phyloP scores from a whole-genome alignment of 164 flowering plant species.

The Chimonanthus praecox region DNA sequence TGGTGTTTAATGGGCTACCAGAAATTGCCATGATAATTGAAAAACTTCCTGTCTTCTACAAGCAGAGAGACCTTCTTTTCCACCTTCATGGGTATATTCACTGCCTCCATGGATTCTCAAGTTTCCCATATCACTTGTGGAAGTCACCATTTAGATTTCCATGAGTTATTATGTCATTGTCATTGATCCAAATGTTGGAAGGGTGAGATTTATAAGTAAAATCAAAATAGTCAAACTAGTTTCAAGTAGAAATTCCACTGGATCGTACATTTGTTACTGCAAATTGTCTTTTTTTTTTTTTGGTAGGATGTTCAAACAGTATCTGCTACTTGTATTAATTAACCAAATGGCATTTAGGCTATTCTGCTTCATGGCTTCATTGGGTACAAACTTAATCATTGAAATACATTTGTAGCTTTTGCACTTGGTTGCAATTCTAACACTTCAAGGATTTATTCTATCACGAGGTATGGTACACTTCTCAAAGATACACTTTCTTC shows the following conservation, averaged over 20 bases:
- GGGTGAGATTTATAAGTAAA: slow-evolving; percentile 19
- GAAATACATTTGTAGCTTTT: slow-evolving; percentile 37
- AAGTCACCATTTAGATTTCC: slow-evolving; percentile 30
- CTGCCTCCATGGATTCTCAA: slow-evolving; percentile 36
- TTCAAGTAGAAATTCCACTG: background rate
- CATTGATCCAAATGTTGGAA: slow-evolving; percentile 34
- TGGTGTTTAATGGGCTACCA: slow-evolving; percentile 37
- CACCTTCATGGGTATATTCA: slow-evolving; percentile 55
- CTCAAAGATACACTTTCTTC: background rate
- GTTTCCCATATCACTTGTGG: slow-evolving; percentile 35
- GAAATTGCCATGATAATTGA: slow-evolving; percentile 39
- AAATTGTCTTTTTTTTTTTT: slow-evolving; percentile 1
- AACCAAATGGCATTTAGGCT: slow-evolving; percentile 48
- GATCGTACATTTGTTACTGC: background rate
- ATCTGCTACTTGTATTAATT: slow-evolving; percentile 22
- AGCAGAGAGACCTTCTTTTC: slow-evolving; percentile 55
- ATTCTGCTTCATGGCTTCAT: slow-evolving; percentile 30
- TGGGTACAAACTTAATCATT: slow-evolving; percentile 30
- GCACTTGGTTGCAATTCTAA: slow-evolving; percentile 18
- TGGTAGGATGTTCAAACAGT: slow-evolving; percentile 42
- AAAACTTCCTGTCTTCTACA: slow-evolving; percentile 58
- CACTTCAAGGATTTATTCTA: slow-evolving; percentile 35
- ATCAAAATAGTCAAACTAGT: background rate
- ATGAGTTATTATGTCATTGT: slow-evolving; percentile 40
- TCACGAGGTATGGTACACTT: slow-evolving; percentile 31